Evolutionary conservation across 176 grass and related monocot species (phyloP).

Genomic region (Paspalum notatum): DNA sequence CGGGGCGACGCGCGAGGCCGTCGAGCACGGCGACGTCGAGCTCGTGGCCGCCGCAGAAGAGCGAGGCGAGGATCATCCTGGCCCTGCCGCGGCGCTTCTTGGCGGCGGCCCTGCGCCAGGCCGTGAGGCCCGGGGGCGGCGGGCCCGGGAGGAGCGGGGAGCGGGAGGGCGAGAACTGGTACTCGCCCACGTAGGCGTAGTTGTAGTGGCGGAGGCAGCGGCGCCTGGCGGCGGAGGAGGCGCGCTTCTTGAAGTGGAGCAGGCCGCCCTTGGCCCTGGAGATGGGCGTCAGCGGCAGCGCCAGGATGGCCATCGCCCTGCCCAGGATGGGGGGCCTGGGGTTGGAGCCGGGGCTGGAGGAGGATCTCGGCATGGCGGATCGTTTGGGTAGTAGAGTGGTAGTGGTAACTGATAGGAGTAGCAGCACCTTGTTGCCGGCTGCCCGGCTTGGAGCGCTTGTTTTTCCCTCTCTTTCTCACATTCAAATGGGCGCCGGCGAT

Average conservation of each 20-base stretch:
- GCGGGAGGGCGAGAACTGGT: constrained; percentile 83
- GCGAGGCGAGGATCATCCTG: constrained; percentile 41
- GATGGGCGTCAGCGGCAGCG: constrained; percentile 53
- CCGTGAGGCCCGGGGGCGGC: constrained; percentile 37
- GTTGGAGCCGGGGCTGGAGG: neutral
- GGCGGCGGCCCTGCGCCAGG: constrained; percentile 37
- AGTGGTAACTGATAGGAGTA: neutral
- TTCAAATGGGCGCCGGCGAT: constrained; percentile 43
- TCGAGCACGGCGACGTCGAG: constrained; percentile 47
- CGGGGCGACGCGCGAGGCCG: neutral
- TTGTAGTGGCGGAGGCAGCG: constrained; percentile 64
- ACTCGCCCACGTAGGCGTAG: constrained; percentile 78
- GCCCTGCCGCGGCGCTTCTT: constrained; percentile 41
- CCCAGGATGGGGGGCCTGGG: constrained; percentile 39
- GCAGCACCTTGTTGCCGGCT: no score
- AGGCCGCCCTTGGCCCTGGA: constrained; percentile 59
- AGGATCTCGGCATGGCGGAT: constrained; percentile 42
- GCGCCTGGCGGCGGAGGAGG: constrained; percentile 26
- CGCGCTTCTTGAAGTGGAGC: constrained; percentile 66
- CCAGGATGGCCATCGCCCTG: constrained; percentile 60
- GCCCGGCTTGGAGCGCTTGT: neutral
- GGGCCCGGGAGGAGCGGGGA: constrained; percentile 60
- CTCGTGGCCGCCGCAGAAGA: constrained; percentile 53
- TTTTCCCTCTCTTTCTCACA: constrained; percentile 78
- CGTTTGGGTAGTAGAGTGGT: no score